Base-by-base conservation (phyloP, 1,139 yeast species). In the Saccharomyces hybrid region DNA sequence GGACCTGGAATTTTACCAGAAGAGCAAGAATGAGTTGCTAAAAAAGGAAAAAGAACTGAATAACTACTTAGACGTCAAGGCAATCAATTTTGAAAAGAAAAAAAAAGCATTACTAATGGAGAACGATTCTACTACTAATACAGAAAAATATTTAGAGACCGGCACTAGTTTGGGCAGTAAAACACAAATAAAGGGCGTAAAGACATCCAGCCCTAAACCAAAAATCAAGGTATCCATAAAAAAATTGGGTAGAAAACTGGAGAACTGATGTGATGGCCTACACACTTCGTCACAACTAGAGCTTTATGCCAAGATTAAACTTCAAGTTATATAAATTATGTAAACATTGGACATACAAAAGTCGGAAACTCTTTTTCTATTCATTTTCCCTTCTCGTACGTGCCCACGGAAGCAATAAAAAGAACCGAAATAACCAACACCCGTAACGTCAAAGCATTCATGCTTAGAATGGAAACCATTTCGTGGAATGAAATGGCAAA, bases 1-100 rank as follows among this genome's bases (percentile, higher is more conserved):
- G 5, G 70, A 66, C 48, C 46, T 65, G 8, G 58, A 29, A 7
- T 54, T 54, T 19, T 54, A 54, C 52, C 53, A 52, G 23, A 46
- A 34, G 9, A 31, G 58, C n/a, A 49, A 52, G 14, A 50, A 49
- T 41, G 63, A 64, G 48, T 59, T 63, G 55, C 58, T 60, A 46
- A 52, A 52, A 29, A 53, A 56, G 25, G 61, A 63, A 44, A 49
- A 50, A 29, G 59, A 56, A 25, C 29, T 60, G 49, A 46, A 57
- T 7, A 46, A 50, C 28, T 64, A 55, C 51, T 44, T 63, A 31
- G 51, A 56, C 27, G 47, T 46, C 8, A 53, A 57, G 29, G 47
- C 55, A 13, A 31, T 34, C 5, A 53, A 52, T 5, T 63, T 60
- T 42, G 65, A 62, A 8, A 50, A n/a, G n/a, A 58, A 52, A 42